Conservation (phyloP, 2,329 filamentous ascomycete species). For the Rhinocladiella similis region DNA sequence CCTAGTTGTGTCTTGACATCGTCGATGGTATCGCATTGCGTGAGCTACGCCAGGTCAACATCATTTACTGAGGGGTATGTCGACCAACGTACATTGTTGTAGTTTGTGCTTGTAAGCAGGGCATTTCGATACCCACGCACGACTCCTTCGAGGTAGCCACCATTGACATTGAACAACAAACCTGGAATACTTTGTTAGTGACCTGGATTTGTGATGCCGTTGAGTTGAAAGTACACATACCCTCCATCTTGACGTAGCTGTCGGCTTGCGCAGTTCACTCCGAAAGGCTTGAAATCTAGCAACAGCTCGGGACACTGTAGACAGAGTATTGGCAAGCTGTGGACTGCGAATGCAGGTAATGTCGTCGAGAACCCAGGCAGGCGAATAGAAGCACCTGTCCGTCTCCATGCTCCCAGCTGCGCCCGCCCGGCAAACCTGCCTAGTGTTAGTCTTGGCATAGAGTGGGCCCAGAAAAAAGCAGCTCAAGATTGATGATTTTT, state of each 20-base stretch:
- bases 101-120: slow-evolving; percentile 85
- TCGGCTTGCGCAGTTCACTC: too few species aligned
- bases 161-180: slow-evolving; percentile 91
- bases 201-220: neutral
- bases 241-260: slow-evolving; percentile 20
- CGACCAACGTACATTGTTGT: slow-evolving; percentile 57
- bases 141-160: slow-evolving; percentile 93
- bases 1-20: slow-evolving; percentile 98
- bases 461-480: neutral
- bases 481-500: slow-evolving; percentile 2
- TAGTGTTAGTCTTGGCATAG: neutral
- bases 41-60: slow-evolving; percentile 20
- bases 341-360: neutral
- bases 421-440: neutral
- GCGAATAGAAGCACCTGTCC: slow-evolving; percentile 7
- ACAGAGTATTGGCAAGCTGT: neutral
- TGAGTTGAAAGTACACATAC: slow-evolving; percentile 8
- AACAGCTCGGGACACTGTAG: too few species aligned
- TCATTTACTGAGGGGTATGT: neutral
- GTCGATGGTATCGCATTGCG: slow-evolving; percentile 43
- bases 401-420: neutral
- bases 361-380: slow-evolving; percentile 3
- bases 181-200: slow-evolving; percentile 47
- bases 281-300: neutral
- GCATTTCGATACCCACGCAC: slow-evolving; percentile 95